Evolutionary conservation across 495 filamentous ascomycete genomes (phyloP).

Genomic region (Tuber brumale): DNA sequence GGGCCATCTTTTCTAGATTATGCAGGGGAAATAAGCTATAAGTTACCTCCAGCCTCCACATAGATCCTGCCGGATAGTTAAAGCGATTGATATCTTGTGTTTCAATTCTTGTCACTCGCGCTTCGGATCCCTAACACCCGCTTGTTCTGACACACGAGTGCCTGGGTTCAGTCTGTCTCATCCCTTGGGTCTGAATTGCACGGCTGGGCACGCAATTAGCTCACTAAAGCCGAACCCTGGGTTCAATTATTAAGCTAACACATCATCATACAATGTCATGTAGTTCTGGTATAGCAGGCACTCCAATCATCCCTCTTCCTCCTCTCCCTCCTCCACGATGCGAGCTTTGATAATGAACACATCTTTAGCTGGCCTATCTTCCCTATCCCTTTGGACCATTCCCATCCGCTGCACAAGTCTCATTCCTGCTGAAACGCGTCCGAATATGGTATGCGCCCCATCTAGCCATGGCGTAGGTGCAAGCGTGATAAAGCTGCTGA

Average conservation of each 20-base stretch:
- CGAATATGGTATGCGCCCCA: slow-evolving; percentile 96
- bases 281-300: background rate
- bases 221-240: background rate
- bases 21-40: too few species aligned
- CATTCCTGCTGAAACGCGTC: slow-evolving; percentile 80
- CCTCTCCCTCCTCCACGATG: slow-evolving; percentile 55
- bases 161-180: background rate
- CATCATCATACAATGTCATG: background rate
- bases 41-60: background rate
- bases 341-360: slow-evolving; percentile 71
- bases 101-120: background rate
- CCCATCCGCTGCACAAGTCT: slow-evolving; percentile 81
- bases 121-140: background rate
- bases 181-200: background rate
- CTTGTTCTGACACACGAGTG: background rate
- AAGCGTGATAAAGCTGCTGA: slow-evolving; percentile 71
- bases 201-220: background rate
- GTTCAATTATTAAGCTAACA: background rate
- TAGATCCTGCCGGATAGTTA: background rate
- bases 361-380: slow-evolving; percentile 75
- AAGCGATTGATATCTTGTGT: background rate
- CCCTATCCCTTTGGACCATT: slow-evolving; percentile 71
- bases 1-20: background rate
- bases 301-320: slow-evolving; percentile 41
- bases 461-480: slow-evolving; percentile 96